Percentiles rank a stretch among this genome's conserved stretches.
phyloP scores from a whole-genome alignment of 2,329 filamentous ascomycete species.

The Dactylellina haptotyla region DNA sequence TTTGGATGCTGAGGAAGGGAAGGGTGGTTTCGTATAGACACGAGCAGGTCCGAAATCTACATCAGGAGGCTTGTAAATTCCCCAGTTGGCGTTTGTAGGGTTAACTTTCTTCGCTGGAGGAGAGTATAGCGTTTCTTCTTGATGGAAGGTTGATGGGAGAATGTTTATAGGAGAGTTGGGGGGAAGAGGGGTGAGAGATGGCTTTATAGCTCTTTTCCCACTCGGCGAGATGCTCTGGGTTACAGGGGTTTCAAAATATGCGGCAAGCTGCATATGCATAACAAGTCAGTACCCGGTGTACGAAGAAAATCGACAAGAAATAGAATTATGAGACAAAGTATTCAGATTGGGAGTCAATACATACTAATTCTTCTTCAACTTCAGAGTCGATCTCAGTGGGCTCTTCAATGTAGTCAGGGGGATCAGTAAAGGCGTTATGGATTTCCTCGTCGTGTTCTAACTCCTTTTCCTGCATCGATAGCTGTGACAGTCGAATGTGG shows the following conservation, averaged over 20 bases:
- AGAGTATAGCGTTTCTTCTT: slow-evolving; percentile 6
- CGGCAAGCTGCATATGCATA: slow-evolving; percentile 21
- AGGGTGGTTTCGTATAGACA: slow-evolving; percentile 1
- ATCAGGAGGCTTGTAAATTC: slow-evolving; percentile 19
- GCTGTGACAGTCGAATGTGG: not conserved
- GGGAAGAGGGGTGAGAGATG: not conserved
- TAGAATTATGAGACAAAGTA: not conserved
- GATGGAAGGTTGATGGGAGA: not conserved
- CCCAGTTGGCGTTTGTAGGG: slow-evolving; percentile 44
- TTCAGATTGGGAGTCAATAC: not conserved
- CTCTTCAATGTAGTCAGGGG: slow-evolving; percentile 23
- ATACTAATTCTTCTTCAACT: slow-evolving; percentile 19
- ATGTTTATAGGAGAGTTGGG: not conserved
- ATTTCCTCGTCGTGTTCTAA: slow-evolving; percentile 33
- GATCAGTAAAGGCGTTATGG: slow-evolving; percentile 20
- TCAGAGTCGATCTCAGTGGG: slow-evolving; percentile 42
- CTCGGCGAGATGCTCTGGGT: not conserved
- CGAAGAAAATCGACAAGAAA: not conserved
- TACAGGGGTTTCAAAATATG: not conserved
- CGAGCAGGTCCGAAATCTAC: slow-evolving; percentile 1
- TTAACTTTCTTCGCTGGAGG: slow-evolving; percentile 23
- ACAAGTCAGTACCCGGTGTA: not conserved
- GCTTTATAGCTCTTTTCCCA: not conserved
- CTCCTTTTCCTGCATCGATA: slow-evolving; percentile 1
- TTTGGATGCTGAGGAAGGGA: not conserved